Evolutionary conservation across 331 rosid genomes (phyloP).

Genomic region (Malus hybrid): DNA sequence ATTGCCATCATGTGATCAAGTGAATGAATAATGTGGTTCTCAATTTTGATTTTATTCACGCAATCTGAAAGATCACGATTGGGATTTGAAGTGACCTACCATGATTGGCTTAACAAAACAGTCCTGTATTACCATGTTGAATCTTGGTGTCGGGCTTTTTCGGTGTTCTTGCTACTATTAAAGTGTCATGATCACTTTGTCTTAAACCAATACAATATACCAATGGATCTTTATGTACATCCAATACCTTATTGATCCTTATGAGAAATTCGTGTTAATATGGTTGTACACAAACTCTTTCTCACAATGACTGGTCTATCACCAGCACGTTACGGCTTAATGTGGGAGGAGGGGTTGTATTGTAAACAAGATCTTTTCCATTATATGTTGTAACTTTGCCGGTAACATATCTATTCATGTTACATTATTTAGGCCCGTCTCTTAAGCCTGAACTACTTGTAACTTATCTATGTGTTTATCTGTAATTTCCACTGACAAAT

Average conservation of each 20-base stretch:
- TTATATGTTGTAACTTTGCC: background rate
- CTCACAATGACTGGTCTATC: background rate
- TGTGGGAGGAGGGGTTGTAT: no score
- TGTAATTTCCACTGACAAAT: slow-evolving; percentile 33
- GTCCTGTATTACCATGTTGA: background rate
- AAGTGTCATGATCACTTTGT: background rate
- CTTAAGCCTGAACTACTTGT: background rate
- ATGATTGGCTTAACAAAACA: background rate
- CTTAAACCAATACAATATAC: background rate
- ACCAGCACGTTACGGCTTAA: background rate
- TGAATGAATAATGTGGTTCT: background rate
- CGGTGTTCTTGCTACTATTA: background rate
- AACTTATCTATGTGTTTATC: slow-evolving; percentile 17
- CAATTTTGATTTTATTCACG: background rate
- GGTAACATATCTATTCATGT: background rate
- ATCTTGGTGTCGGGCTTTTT: background rate
- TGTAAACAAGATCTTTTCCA: background rate
- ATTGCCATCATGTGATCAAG: background rate
- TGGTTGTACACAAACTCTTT: background rate
- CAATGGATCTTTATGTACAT: background rate
- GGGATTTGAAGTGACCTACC: background rate
- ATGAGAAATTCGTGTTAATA: background rate
- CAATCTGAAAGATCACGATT: background rate
- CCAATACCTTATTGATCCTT: background rate
- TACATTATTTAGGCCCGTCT: slow-evolving; percentile 12